Evolutionary conservation across 805 yeast species (phyloP).

Genomic region (Lipomyces mesembrius): DNA sequence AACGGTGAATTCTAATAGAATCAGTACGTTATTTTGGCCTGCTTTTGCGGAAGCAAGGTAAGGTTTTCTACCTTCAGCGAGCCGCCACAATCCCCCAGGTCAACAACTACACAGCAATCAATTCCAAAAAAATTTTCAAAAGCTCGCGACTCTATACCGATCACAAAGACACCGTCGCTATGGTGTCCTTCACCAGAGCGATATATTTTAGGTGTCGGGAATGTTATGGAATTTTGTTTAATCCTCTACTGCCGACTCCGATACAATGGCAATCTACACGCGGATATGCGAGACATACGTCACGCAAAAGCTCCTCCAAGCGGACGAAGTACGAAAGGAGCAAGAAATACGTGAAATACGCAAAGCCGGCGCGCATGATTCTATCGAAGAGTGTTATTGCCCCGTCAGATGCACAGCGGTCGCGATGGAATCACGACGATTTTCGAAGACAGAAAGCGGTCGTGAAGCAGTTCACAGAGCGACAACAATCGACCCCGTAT

Average conservation of each 20-base stretch:
- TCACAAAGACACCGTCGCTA: neutral
- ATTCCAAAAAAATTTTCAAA: too few species aligned
- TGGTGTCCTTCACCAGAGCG: neutral
- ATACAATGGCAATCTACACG: neutral
- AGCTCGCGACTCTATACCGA: too few species aligned
- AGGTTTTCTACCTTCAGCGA: too few species aligned
- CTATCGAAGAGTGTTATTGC: conserved; percentile 18
- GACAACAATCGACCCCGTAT: conserved; percentile 24
- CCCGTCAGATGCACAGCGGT: conserved; percentile 22
- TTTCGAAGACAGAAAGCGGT: conserved; percentile 26
- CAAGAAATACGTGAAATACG: conserved; percentile 6
- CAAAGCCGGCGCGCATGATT: conserved; percentile 21
- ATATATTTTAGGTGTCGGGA: neutral
- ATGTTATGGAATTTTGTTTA: neutral
- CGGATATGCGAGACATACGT: neutral
- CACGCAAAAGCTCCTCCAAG: neutral
- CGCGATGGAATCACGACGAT: conserved; percentile 29
- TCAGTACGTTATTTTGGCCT: too few species aligned
- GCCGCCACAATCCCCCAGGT: too few species aligned
- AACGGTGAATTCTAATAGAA: neutral
- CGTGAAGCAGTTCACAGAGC: conserved; percentile 20
- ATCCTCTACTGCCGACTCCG: neutral
- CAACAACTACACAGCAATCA: too few species aligned
- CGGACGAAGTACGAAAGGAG: neutral
- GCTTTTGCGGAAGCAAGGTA: too few species aligned